These are phyloP conservation scores for Rostrohypoxylon terebratum DNA, from an alignment of 495 filamentous ascomycete genomes.

Conservation along the genomic window DNA sequence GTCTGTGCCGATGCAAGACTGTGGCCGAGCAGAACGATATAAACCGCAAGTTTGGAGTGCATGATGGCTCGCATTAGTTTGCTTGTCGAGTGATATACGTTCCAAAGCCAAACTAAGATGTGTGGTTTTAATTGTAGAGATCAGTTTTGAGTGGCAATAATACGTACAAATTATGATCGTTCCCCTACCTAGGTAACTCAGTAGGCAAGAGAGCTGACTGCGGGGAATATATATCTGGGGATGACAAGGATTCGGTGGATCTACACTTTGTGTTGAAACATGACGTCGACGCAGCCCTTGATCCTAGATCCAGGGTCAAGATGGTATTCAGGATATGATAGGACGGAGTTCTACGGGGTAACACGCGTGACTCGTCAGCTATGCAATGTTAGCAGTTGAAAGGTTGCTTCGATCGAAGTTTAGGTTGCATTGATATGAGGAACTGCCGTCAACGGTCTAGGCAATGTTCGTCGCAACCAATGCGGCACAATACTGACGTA, in stretches of 20 bases:
- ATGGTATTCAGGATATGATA: not conserved
- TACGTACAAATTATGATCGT: not conserved
- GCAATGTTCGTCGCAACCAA: constrained; percentile 15
- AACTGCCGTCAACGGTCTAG: constrained; percentile 32
- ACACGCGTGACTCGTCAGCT: constrained; percentile 22
- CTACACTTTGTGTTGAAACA: constrained; percentile 10
- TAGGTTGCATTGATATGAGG: constrained; percentile 22
- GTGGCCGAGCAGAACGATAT: constrained; percentile 9
- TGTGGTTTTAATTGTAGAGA: not conserved
- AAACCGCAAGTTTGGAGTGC: constrained; percentile 19
- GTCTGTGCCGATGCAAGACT: constrained; percentile 30
- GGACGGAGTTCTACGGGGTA: constrained; percentile 22
- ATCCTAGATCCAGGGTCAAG: constrained; percentile 1
- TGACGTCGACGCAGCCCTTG: constrained; percentile 25
- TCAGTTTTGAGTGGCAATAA: not conserved
- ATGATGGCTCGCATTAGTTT: constrained; percentile 16
- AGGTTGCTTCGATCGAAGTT: constrained; percentile 18
- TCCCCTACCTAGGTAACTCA: no score
- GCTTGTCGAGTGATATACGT: no score
- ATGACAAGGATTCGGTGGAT: not conserved
- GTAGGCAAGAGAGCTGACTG: constrained; percentile 2
- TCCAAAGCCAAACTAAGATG: not conserved
- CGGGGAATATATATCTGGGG: constrained; percentile 12
- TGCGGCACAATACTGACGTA: not conserved
- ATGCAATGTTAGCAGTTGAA: constrained; percentile 16